A percentile compares a stretch with the other conserved stretches of the same genome.
Evolutionary conservation across 2,329 filamentous ascomycete species (phyloP).

Genomic region (Arthrobotrys sinensis): DNA sequence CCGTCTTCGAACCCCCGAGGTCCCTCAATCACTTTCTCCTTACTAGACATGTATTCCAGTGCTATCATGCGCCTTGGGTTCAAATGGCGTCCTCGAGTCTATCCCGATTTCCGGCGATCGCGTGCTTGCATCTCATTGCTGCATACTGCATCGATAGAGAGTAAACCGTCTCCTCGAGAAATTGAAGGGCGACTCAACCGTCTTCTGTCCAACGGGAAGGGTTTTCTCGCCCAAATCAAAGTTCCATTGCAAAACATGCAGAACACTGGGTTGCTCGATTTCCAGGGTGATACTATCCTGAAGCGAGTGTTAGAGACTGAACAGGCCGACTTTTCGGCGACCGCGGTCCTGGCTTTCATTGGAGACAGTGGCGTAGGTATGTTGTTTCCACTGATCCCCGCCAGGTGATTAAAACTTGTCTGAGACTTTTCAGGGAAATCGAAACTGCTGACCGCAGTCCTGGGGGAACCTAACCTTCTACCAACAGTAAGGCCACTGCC

Average conservation of each 20-base stretch:
- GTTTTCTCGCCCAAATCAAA: neutral
- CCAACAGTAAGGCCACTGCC: constrained; percentile 11
- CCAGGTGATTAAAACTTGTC: neutral
- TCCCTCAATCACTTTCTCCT: too few species aligned
- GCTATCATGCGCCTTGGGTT: neutral
- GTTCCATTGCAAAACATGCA: neutral
- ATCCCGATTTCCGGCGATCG: neutral
- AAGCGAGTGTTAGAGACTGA: neutral
- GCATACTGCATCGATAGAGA: neutral
- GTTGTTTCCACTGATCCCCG: neutral
- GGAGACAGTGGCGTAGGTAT: constrained; percentile 27
- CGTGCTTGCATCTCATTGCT: neutral
- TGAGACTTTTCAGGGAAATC: constrained; percentile 39
- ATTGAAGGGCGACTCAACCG: neutral
- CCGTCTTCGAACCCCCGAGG: too few species aligned
- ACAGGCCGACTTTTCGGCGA: constrained; percentile 9
- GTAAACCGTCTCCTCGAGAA: neutral
- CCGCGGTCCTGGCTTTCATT: constrained; percentile 17
- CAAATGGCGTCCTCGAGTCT: neutral
- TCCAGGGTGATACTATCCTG: neutral
- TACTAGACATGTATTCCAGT: neutral
- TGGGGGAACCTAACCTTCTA: constrained; percentile 11
- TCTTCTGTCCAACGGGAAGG: neutral
- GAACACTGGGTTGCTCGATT: neutral
- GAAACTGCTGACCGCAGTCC: constrained; percentile 21